These are phyloP conservation scores for Berberis thunbergii DNA, from an alignment of 164 flowering plant genomes.

Conservation along the genomic window DNA sequence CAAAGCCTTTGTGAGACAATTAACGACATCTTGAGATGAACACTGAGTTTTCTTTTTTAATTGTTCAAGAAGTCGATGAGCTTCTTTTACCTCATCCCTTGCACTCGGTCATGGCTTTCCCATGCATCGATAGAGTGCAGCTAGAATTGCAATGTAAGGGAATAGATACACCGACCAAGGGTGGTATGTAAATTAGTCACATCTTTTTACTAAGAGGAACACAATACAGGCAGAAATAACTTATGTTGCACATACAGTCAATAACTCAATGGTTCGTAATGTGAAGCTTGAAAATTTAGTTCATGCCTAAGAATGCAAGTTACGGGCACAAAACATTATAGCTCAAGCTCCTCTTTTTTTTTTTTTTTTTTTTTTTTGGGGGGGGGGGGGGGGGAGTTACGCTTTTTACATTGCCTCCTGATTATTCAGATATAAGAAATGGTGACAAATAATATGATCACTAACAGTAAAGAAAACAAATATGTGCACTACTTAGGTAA, in stretches of 20 bases:
- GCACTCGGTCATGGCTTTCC: constrained; percentile 40
- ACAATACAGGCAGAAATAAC: not conserved
- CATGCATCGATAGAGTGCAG: constrained; percentile 40
- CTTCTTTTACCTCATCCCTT: constrained; percentile 37
- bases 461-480: too few relatives aligned
- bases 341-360: too few relatives aligned
- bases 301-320: too few relatives aligned
- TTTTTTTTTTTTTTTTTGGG: too few relatives aligned
- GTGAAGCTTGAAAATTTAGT: too few relatives aligned
- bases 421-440: too few relatives aligned
- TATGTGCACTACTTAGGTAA: too few relatives aligned
- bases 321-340: too few relatives aligned
- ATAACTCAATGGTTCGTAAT: too few relatives aligned
- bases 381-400: too few relatives aligned
- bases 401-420: too few relatives aligned
- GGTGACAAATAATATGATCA: too few relatives aligned
- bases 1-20: constrained; percentile 6
- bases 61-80: constrained; percentile 34
- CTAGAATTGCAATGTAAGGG: constrained; percentile 44
- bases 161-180: constrained; percentile 28
- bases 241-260: not conserved
- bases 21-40: constrained; percentile 4
- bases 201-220: not conserved
- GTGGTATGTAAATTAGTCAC: not conserved
- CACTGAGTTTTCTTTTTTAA: constrained; percentile 31